Conservation (phyloP, 2,329 filamentous ascomycete genomes). For the Cordyceps fumosorosea region DNA sequence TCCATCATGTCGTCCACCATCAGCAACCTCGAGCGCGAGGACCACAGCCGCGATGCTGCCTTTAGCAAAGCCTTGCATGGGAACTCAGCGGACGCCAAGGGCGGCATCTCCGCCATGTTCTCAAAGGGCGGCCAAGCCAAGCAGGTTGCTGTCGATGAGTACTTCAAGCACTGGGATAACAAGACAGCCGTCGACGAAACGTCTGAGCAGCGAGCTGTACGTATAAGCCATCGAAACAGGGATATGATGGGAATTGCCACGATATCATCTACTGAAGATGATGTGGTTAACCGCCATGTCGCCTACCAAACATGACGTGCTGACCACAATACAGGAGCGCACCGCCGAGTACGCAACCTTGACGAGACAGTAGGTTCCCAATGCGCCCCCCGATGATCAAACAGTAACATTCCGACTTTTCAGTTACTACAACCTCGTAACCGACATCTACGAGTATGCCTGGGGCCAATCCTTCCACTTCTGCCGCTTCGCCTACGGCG, state of each 20-base stretch:
- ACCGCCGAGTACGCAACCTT: constrained; percentile 85
- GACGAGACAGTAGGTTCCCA: constrained; percentile 66
- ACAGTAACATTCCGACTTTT: neutral
- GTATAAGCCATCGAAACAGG: constrained; percentile 20
- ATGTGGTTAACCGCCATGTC: neutral
- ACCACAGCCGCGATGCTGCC: constrained; percentile 77
- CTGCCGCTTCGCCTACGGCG: constrained; percentile 82
- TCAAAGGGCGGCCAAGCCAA: constrained; percentile 71
- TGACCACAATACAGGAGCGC: constrained; percentile 49
- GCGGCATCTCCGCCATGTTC: constrained; percentile 77
- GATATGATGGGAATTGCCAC: constrained; percentile 13
- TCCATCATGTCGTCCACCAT: constrained; percentile 24
- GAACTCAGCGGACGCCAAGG: constrained; percentile 58
- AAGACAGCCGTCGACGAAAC: constrained; percentile 75
- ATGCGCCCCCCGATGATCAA: too few species aligned
- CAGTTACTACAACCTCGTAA: constrained; percentile 95
- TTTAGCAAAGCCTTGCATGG: constrained; percentile 89
- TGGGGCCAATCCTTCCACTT: constrained; percentile 98
- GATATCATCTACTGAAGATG: neutral
- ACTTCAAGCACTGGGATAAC: constrained; percentile 96
- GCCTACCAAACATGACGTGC: neutral
- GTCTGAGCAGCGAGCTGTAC: constrained; percentile 69
- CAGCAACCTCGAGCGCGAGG: constrained; percentile 65
- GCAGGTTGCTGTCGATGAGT: constrained; percentile 77
- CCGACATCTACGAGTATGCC: constrained; percentile 91